Base-by-base conservation (phyloP, 495 filamentous ascomycete species). In the Podospora pseudopauciseta region DNA sequence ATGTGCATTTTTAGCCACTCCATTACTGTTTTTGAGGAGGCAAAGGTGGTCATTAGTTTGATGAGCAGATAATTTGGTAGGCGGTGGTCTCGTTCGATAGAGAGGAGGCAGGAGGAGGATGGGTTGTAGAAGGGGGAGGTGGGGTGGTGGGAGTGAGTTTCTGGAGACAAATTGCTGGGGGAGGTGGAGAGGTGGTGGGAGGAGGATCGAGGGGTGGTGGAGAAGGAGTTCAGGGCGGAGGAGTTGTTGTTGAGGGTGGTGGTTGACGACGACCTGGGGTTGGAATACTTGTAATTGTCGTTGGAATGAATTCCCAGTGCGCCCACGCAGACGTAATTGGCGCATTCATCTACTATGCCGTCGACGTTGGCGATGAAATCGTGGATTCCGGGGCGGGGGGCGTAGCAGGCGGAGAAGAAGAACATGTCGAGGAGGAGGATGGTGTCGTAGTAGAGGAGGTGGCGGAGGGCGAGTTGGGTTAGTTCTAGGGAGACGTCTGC, bases 391-490 rank as follows among this genome's bases (percentile, higher is more conserved):
- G 96, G 95, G 3, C 82, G 76, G 0, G 88, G 89, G 0, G 93
- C 93, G 74, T 98, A 99, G 68, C 95, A 93, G 64, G 91, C 91
- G 28, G 87, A 84, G 78, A 98, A 98, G 73, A 92, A 91, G 81
- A 98, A 98, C 73, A 97, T 88, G 76, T 98, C 95, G 9, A 97
- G 86, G 56, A 97, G 84, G 44, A 95, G 83, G 34, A 94, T 81
- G 73, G 91, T 95, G 74, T 91, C 89, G 76, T 97, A 97, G 83
- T 94, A 96, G 30, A 97, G 83, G 4, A 99, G 84, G 71, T 97
- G 93, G 66, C 91, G 85, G 63, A 98, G 87, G 44, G 92, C 92
- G 66, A 92, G 92, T 70, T 91, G 89, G 20, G 91, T 88, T 26
- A 97, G 89, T 53, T 88, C 89, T 71, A 93, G 86, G 69, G 95